Percentiles rank a stretch among this genome's conserved stretches.
Evolutionary conservation across 257 asterid genomes (phyloP).

Genomic region (Solanum boliviense): DNA sequence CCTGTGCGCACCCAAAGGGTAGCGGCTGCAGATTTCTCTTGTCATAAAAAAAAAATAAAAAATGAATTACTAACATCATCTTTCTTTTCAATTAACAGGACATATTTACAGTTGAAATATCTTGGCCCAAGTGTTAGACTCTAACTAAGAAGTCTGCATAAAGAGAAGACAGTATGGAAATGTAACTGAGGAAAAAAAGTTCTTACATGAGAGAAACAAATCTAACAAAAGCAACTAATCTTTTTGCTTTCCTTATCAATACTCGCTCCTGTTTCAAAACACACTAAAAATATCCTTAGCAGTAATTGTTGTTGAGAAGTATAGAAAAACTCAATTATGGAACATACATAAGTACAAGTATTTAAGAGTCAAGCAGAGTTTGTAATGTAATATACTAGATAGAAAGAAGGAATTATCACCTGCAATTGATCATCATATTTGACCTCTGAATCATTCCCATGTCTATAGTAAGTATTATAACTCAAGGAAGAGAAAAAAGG

Average conservation of each 20-base stretch:
- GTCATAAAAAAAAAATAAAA: too few species aligned
- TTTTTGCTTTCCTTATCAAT: background rate
- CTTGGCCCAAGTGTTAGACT: background rate
- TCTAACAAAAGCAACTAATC: background rate
- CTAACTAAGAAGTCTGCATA: background rate
- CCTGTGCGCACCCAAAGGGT: too few species aligned
- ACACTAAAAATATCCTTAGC: background rate
- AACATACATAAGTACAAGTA: background rate
- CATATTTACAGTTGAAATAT: background rate
- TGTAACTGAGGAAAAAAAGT: background rate
- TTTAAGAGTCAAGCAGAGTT: background rate
- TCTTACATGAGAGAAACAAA: background rate
- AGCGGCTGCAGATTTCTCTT: too few species aligned
- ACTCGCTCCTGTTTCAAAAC: background rate
- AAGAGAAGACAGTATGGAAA: background rate
- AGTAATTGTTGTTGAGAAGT: background rate
- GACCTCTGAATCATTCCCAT: conserved; percentile 46
- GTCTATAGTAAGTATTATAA: conserved; percentile 46
- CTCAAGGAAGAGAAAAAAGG: conserved; percentile 90
- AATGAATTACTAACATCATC: background rate
- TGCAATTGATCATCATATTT: conserved; percentile 65
- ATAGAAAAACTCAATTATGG: background rate
- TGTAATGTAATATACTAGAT: background rate
- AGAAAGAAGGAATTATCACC: conserved; percentile 21
- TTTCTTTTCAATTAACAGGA: background rate